phyloP scores from a whole-genome alignment of 306 rosid genomes.

The Echinosophora koreensis region DNA sequence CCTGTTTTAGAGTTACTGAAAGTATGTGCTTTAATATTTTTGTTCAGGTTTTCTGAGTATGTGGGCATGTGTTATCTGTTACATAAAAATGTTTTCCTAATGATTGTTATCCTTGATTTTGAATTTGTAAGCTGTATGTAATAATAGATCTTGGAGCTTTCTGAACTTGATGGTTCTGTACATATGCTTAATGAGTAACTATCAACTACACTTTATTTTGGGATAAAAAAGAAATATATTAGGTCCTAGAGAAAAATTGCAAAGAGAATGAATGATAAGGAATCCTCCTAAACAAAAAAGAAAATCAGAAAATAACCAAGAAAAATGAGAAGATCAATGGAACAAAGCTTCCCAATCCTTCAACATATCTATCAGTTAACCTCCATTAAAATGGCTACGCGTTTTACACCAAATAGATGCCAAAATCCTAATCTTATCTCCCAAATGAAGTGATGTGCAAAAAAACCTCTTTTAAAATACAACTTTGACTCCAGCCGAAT shows the following conservation, averaged over 20 bases:
- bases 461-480: neutral
- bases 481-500: neutral
- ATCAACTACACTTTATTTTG: neutral
- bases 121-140: constrained; percentile 26
- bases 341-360: neutral
- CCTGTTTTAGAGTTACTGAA: constrained; percentile 92
- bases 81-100: constrained; percentile 13
- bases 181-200: constrained; percentile 39
- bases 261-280: neutral
- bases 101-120: constrained; percentile 26
- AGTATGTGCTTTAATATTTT: constrained; percentile 54
- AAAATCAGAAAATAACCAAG: neutral
- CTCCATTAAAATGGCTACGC: neutral
- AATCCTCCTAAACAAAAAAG: neutral
- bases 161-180: constrained; percentile 12
- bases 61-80: constrained; percentile 14
- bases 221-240: neutral
- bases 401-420: neutral
- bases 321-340: neutral
- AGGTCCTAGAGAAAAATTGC: neutral
- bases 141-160: constrained; percentile 10
- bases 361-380: neutral
- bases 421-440: neutral
- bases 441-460: neutral
- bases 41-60: constrained; percentile 17